A percentile compares a stretch with the other conserved stretches of the same genome.
Conservation (phyloP, 2,329 filamentous ascomycete genomes). For the Elsinoe fawcettii region DNA sequence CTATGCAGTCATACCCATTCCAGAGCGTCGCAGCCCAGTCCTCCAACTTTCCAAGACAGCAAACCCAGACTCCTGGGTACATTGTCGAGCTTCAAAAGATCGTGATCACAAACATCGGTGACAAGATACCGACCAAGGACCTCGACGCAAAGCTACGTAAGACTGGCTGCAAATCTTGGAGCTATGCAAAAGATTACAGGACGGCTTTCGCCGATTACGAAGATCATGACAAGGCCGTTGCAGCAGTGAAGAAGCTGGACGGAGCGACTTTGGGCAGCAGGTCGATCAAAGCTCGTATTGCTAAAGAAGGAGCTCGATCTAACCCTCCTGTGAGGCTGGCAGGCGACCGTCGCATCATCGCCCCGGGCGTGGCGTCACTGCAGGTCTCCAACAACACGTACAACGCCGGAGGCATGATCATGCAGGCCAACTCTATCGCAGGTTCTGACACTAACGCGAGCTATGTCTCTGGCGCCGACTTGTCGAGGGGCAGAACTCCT, state of each 20-base stretch:
- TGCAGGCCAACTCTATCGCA: not conserved
- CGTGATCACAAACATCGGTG: not conserved
- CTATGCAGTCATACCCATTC: not conserved
- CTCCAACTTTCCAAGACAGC: not conserved
- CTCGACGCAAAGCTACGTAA: not conserved
- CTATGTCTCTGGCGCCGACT: not conserved
- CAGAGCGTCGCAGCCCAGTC: not conserved
- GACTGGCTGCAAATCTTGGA: not conserved
- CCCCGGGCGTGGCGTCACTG: not conserved
- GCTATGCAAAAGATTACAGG: not conserved
- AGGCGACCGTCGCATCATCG: not conserved
- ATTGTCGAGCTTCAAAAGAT: not conserved
- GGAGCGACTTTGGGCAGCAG: slow-evolving; percentile 4
- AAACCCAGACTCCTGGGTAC: not conserved
- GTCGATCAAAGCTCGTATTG: not conserved
- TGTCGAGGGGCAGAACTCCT: not conserved
- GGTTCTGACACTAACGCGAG: not conserved
- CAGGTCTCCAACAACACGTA: not conserved
- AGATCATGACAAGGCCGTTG: not conserved
- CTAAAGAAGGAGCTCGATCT: not conserved
- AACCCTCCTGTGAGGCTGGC: not conserved
- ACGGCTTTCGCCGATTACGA: slow-evolving; percentile 1
- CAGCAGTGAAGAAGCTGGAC: not conserved
- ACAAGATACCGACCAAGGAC: not conserved
- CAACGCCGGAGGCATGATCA: not conserved